These are phyloP conservation scores for Candida frijolesensis DNA, from an alignment of 1,139 yeast genomes.

Conservation along the genomic window DNA sequence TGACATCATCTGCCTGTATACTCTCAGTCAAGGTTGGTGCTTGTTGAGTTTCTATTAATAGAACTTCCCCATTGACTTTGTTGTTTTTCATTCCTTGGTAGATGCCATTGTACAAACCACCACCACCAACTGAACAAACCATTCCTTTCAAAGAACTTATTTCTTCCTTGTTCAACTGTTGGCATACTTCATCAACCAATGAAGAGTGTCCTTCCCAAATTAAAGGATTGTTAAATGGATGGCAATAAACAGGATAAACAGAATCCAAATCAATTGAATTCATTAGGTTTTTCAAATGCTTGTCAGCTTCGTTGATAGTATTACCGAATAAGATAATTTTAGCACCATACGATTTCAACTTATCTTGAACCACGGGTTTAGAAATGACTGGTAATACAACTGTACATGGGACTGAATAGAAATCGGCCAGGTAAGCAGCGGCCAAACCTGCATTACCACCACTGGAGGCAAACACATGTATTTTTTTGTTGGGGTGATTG, in stretches of 20 bases:
- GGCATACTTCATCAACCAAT: conserved; percentile 57
- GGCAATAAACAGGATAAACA: conserved; percentile 57
- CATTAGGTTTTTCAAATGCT: conserved; percentile 41
- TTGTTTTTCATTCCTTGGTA: conserved; percentile 53
- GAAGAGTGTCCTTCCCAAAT: conserved; percentile 73
- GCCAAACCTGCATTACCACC: conserved; percentile 85
- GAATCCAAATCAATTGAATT: conserved; percentile 30
- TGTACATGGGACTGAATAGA: conserved; percentile 52
- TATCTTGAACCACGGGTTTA: conserved; percentile 28
- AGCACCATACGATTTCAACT: conserved; percentile 52
- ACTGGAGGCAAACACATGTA: conserved; percentile 62
- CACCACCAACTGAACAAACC: conserved; percentile 75
- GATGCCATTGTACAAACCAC: conserved; percentile 69
- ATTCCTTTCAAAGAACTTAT: conserved; percentile 51
- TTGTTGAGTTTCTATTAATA: conserved; percentile 62
- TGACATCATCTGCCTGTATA: conserved; percentile 44
- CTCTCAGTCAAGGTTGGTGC: conserved; percentile 60
- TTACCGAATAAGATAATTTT: conserved; percentile 55
- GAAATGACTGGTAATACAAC: conserved; percentile 65
- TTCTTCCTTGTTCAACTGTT: conserved; percentile 34
- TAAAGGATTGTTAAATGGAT: conserved; percentile 65
- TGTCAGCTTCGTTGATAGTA: conserved; percentile 70
- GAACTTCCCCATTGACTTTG: conserved; percentile 44
- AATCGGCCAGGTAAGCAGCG: conserved; percentile 61
- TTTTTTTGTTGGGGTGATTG: conserved; percentile 24